A percentile compares a stretch with the other conserved stretches of the same genome.
Evolutionary conservation across 78 protist species (phyloP).

Genomic region (Polysphondylium violaceum): DNA sequence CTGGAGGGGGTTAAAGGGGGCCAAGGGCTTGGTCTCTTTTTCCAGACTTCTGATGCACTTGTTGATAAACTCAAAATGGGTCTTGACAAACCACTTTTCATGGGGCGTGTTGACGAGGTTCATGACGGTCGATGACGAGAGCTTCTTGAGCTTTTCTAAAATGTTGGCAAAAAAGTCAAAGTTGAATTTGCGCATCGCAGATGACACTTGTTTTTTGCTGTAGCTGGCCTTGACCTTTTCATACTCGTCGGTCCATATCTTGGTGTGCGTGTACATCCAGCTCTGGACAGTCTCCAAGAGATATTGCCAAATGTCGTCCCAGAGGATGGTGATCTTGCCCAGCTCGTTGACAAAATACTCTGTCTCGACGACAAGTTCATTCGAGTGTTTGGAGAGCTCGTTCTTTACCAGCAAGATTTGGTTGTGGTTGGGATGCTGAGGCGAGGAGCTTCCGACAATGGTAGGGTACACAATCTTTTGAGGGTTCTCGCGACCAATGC

Average conservation of each 20-base stretch:
- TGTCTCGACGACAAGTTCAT: constrained; percentile 40
- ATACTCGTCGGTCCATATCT: constrained; percentile 44
- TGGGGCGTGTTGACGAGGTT: constrained; percentile 36
- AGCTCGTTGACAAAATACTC: constrained; percentile 46
- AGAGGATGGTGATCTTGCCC: constrained; percentile 68
- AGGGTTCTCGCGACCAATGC: constrained; percentile 55
- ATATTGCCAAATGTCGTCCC: constrained; percentile 86
- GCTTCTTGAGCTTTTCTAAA: not conserved
- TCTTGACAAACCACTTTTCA: constrained; percentile 62
- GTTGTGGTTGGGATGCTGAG: constrained; percentile 25
- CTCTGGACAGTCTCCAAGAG: constrained; percentile 35
- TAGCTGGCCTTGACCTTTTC: constrained; percentile 15
- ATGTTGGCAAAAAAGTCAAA: constrained; percentile 14
- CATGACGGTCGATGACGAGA: constrained; percentile 23
- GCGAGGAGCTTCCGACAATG: constrained; percentile 1
- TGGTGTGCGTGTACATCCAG: constrained; percentile 9
- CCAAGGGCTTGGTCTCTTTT: constrained; percentile 36
- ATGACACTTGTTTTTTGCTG: not conserved
- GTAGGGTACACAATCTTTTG: constrained; percentile 64
- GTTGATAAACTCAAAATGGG: constrained; percentile 39
- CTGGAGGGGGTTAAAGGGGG: constrained; percentile 37
- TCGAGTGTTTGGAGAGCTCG: not conserved
- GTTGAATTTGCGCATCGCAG: constrained; percentile 2
- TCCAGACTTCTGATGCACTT: constrained; percentile 19
- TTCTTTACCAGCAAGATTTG: constrained; percentile 6